Base-by-base conservation (phyloP, 306 rosid species). In the Astragalus membranaceus region DNA sequence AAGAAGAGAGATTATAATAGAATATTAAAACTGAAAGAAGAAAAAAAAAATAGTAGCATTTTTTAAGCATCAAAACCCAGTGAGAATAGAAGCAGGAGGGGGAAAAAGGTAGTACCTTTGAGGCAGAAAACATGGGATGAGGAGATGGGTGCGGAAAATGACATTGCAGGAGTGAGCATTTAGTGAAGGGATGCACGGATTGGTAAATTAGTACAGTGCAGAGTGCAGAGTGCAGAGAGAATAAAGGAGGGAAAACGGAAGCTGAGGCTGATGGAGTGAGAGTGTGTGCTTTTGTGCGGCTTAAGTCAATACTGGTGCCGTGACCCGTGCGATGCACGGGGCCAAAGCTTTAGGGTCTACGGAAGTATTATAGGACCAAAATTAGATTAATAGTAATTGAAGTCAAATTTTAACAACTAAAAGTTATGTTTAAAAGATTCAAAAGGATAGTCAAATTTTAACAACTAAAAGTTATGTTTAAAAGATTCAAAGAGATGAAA, bases 91-190 rank as follows among this genome's bases (percentile, higher is more conserved):
- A 48, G 13, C 42, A 43, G 12, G 36, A 61, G 61, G 4, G 1
- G 36, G 46, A 54, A 79, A 58, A 62, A 0, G 41, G 11, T 42
- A 39, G 0, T 49, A 84, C 88, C 88, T 80, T 80, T 74, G 8
- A 5, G 67, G 79, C 64, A 67, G 73, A 77, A 77, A 70, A 55
- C 71, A 66, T 7, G 67, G 17, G 68, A 35, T 67, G 73, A 76
- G 81, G 51, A 74, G 51, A 39, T 53, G 76, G 73, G 76, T 41
- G 4, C 50, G 75, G 53, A 32, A 66, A 78, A 70, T 64, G 79
- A 75, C 78, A 78, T 78, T 48, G 68, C 30, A 41, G n/a, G 49
- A 35, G 68, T 36, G 61, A 10, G 68, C 69, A 82, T 78, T 64
- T 16, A 43, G 29, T 12, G 23, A 20, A 20, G 23, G 23, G 23